Conservation (phyloP, 2,329 filamentous ascomycete genomes). For the Trichoderma lentiforme region DNA sequence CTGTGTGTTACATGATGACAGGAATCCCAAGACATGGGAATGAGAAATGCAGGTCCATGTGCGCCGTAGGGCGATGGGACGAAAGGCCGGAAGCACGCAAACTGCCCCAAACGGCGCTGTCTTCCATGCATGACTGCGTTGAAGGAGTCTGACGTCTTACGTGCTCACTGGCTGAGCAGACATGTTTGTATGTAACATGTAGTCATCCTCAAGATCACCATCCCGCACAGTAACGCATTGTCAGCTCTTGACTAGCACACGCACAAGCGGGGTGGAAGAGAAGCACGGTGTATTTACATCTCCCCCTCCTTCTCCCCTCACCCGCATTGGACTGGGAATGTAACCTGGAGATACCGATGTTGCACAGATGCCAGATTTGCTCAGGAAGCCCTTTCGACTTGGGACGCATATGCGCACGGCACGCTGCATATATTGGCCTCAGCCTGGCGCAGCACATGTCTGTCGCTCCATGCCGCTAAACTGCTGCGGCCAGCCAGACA, state of each 20-base stretch:
- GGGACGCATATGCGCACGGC: not conserved
- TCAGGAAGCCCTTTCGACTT: not conserved
- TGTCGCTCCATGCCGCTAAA: not conserved
- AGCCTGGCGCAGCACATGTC: not conserved
- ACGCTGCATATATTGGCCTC: constrained; percentile 6
- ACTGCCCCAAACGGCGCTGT: not conserved
- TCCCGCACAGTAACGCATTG: not conserved
- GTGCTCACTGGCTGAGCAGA: not conserved
- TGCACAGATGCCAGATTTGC: not conserved
- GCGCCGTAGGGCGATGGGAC: not conserved
- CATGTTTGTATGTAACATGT: not conserved
- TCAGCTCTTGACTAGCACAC: not conserved
- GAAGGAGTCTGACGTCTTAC: not conserved
- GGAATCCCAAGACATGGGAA: not conserved
- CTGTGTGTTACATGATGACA: constrained; percentile 3
- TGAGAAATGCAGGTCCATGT: constrained; percentile 10
- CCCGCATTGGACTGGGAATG: not conserved
- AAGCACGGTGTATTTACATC: not conserved
- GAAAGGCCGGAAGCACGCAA: not conserved
- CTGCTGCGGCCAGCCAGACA: not conserved
- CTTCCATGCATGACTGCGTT: not conserved
- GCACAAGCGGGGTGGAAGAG: not conserved
- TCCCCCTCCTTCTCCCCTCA: not conserved
- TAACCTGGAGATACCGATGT: constrained; percentile 1
- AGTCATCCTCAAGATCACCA: not conserved